A percentile compares a stretch with the other conserved stretches of the same genome.
These are phyloP conservation scores for Amyloporia xantha DNA, from an alignment of 768 basidiomycete genomes.

Conservation along the genomic window DNA sequence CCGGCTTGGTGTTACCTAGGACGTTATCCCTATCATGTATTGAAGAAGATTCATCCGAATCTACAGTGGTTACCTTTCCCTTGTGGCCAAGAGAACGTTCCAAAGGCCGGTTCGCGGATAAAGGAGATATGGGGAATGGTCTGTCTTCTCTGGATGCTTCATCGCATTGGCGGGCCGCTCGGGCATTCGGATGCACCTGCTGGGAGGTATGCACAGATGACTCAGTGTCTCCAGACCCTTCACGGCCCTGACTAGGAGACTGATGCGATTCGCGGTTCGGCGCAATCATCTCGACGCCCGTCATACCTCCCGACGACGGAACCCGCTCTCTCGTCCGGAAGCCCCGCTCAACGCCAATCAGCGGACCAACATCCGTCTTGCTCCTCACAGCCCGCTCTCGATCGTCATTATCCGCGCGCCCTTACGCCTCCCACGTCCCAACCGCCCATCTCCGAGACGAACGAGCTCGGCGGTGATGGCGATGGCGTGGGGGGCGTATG, in stretches of 20 bases:
- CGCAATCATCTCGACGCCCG: conserved; percentile 51
- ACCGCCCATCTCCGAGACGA: conserved; percentile 5
- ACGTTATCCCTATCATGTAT: background rate
- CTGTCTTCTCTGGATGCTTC: too few relatives aligned
- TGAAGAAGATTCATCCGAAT: too few relatives aligned
- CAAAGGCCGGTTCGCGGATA: too few relatives aligned
- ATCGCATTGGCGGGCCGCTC: too few relatives aligned
- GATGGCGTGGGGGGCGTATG: conserved; percentile 25
- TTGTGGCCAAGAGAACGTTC: too few relatives aligned
- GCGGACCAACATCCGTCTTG: conserved; percentile 50
- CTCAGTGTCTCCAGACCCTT: too few relatives aligned
- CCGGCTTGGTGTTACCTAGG: too few relatives aligned
- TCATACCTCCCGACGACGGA: conserved; percentile 53
- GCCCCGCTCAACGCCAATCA: conserved; percentile 53
- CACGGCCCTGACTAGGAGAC: too few relatives aligned
- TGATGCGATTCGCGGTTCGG: background rate
- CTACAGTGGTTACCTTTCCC: too few relatives aligned
- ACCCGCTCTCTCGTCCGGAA: conserved; percentile 55
- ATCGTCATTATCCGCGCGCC: background rate
- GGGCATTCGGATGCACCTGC: too few relatives aligned
- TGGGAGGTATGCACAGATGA: too few relatives aligned
- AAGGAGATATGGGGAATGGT: too few relatives aligned
- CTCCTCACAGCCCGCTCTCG: background rate
- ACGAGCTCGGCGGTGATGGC: conserved; percentile 19
- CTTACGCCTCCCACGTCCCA: background rate